Evolutionary conservation across 352 stramenopile genomes (phyloP), one percentile per base, ranked within the genome.

Genomic region (Phytophthora citricola): DNA sequence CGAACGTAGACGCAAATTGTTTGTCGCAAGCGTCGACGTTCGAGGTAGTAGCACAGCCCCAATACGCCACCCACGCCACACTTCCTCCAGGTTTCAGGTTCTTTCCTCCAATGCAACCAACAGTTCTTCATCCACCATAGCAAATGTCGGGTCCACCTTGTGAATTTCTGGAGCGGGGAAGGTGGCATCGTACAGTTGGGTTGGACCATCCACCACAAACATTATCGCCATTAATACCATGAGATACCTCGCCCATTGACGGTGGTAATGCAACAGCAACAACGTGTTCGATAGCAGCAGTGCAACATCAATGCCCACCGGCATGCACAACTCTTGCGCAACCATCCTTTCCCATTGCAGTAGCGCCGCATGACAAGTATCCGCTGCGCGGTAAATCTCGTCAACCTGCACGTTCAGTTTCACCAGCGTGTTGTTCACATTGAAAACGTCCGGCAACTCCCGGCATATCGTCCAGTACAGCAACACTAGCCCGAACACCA

Each of bases 21-120:
- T 92, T 89, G 22, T 91, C 83, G 45, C 87, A 95, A 12, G 74
- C 47, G 20, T 79, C 62, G 5, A 92, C 81, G 4, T 80, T 75
- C 5, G 79, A 63, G 3, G 84, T 89, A 48, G 63, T 88, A 26
- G 83, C 81, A 55, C 86, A 93, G 20, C 87, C 87, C 85, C 85
- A 94, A 56, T 91, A 93, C 20, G 87, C 79, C 36, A 92, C 84
- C 87, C 87, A 95, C 2, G 78, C 80, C 29, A 95, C 66, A 12
- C 65, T 89, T 27, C 84, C 87, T 27, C 85, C 87, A 11, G 82
- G 75, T 24, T 92, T 87, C n/a, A 95, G 47, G 40, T 95, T 86
- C 54, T 87, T 85, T 17, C 87, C 32, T 89, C 70, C 20, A 95
- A 55, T 4, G 79, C 71, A 32, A 91, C 76, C 53, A 85, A 22